phyloP scores from a whole-genome alignment of 2,329 filamentous ascomycete genomes.

The Tolypocladium ophioglossoides region DNA sequence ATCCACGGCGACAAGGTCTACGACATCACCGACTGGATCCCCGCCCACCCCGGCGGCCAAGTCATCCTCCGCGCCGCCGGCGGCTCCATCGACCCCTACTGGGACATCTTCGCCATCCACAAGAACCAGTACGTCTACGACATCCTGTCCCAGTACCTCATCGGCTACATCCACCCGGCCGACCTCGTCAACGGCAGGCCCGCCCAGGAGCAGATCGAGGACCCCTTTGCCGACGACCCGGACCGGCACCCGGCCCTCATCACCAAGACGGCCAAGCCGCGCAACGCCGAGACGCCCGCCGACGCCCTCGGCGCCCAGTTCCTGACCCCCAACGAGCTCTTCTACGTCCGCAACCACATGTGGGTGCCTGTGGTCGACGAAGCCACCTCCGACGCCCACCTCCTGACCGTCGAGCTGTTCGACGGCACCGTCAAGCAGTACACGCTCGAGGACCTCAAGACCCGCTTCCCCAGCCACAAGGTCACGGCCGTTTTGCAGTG shows the following conservation, averaged over 20 bases:
- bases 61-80: slow-evolving; percentile 58
- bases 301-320: slow-evolving; percentile 37
- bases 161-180: slow-evolving; percentile 47
- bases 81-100: slow-evolving; percentile 55
- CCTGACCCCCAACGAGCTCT: slow-evolving; percentile 42
- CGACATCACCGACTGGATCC: slow-evolving; percentile 60
- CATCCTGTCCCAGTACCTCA: slow-evolving; percentile 53
- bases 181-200: slow-evolving; percentile 50
- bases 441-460: slow-evolving; percentile 41
- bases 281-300: slow-evolving; percentile 50
- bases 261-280: slow-evolving; percentile 42
- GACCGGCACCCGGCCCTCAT: slow-evolving; percentile 38
- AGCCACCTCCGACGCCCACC: slow-evolving; percentile 28
- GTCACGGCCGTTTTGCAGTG: slow-evolving; percentile 49
- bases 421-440: slow-evolving; percentile 43
- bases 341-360: slow-evolving; percentile 54
- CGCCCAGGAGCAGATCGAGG: slow-evolving; percentile 42
- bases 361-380: slow-evolving; percentile 43
- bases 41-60: slow-evolving; percentile 55
- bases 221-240: slow-evolving; percentile 48
- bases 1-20: slow-evolving; percentile 55
- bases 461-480: slow-evolving; percentile 36
- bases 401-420: slow-evolving; percentile 42
- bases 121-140: slow-evolving; percentile 54
- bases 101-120: slow-evolving; percentile 61